Base-by-base conservation (phyloP, 495 filamentous ascomycete genomes). In the Friedmanniomyces simplex region DNA sequence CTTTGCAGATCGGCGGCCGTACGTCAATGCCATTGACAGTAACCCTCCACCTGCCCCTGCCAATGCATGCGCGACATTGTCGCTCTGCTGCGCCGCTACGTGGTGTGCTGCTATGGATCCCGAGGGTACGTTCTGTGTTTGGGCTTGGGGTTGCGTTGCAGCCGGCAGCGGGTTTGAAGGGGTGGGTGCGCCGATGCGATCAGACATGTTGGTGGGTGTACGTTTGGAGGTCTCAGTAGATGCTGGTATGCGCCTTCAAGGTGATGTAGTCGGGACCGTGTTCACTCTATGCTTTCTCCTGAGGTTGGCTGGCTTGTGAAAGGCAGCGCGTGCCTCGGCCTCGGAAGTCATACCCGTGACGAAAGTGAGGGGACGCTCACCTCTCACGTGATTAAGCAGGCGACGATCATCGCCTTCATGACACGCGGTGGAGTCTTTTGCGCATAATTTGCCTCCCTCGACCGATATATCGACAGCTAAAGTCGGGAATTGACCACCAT, bases 21-120 rank as follows among this genome's bases (percentile, higher is more conserved):
- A 95, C 83, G 93, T 97, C 68, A 99, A 71, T 59, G 88, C 80
- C 91, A 96, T 97, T 37, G 93, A 96, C 20, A 97, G 76, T 28
- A 97, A 82, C 32, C 93, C 93, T 59, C 93, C 93, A 57, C 93
- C 73, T 39, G 88, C 88, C 52, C 90, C 90, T 43, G 88, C 84
- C 57, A 95, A 76, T 52, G 89, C 87, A 72, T 96, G 88, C 51
- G 91, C 86, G 67, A 95, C 85, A 71, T 96, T 93, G 74, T 95
- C 89, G 65, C 86, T 89, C 67, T 91, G 87, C 57, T 87, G 82
- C 10, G 74, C 71, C 16, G 77, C 76, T 50, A 79, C 68, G 21
- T 59, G 25, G 75, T 76, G 28, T 68, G 68, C 50, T 51, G 51
- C 32, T n/a, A n/a, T n/a, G n/a, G n/a, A n/a, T n/a, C n/a, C n/a